Conservation (phyloP, 345 rosid species). For the Pugionium dolabratum region DNA sequence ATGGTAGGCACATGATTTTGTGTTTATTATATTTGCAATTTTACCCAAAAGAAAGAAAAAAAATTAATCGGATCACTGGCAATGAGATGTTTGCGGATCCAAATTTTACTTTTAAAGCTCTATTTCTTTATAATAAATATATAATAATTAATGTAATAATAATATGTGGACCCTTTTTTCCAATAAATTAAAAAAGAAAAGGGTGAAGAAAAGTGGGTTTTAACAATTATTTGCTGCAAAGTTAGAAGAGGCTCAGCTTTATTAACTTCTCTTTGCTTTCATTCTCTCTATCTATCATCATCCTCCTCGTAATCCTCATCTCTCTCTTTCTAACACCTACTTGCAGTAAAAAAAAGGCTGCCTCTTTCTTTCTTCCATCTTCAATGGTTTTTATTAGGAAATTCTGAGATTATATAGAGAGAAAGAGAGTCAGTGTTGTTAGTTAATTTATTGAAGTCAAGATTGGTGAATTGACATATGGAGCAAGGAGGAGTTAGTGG, state of each 20-base stretch:
- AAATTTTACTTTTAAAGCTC: conserved; percentile 33
- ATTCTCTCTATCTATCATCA: conserved; percentile 41
- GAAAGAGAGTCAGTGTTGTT: conserved; percentile 15
- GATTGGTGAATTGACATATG: conserved; percentile 45
- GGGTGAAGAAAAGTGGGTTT: conserved; percentile 44
- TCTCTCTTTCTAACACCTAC: conserved; percentile 37
- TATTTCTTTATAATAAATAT: background rate
- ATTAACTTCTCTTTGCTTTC: conserved; percentile 51
- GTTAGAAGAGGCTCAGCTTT: conserved; percentile 71
- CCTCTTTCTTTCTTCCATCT: conserved; percentile 31
- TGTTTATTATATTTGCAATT: conserved; percentile 30
- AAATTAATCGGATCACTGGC: conserved; percentile 32
- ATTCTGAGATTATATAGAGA: conserved; percentile 14
- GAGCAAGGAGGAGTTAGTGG: conserved; percentile 52
- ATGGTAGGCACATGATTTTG: conserved; percentile 41
- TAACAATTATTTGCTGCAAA: conserved; percentile 85
- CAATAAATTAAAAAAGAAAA: conserved; percentile 4
- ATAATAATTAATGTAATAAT: conserved; percentile 8
- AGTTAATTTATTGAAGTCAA: conserved; percentile 3
- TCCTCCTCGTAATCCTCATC: conserved; percentile 73
- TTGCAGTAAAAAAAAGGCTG: conserved; percentile 31
- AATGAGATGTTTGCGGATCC: conserved; percentile 42
- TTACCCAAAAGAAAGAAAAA: background rate
- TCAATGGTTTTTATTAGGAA: conserved; percentile 35
- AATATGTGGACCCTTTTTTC: conserved; percentile 30